These are phyloP conservation scores for Oleoguttula mirabilis DNA, from an alignment of 495 filamentous ascomycete species.

Conservation along the genomic window DNA sequence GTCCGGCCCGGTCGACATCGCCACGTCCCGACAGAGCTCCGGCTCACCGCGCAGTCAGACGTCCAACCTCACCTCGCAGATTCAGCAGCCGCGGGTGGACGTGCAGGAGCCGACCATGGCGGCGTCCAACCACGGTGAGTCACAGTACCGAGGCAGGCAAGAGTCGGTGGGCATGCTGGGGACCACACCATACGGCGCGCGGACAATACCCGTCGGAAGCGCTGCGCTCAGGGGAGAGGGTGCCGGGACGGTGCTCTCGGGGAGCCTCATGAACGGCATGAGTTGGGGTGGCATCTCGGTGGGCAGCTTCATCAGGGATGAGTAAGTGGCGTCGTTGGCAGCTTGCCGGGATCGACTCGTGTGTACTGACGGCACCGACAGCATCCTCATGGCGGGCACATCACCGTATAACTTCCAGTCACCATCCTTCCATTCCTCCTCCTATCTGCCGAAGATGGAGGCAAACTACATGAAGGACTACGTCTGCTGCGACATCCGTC, in stretches of 20 bases:
- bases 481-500: slow-evolving; percentile 74
- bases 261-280: slow-evolving; percentile 85
- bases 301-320: slow-evolving; percentile 92
- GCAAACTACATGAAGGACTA: slow-evolving; percentile 96
- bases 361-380: slow-evolving; percentile 29
- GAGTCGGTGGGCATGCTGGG: slow-evolving; percentile 52
- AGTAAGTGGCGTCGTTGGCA: slow-evolving; percentile 53
- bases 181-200: slow-evolving; percentile 53
- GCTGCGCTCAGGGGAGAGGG: slow-evolving; percentile 71
- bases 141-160: slow-evolving; percentile 53
- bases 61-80: slow-evolving; percentile 50
- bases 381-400: slow-evolving; percentile 92
- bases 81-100: slow-evolving; percentile 39
- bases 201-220: slow-evolving; percentile 67
- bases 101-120: slow-evolving; percentile 24
- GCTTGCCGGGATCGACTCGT: neutral
- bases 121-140: slow-evolving; percentile 36
- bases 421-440: slow-evolving; percentile 92
- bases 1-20: slow-evolving; percentile 48
- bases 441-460: slow-evolving; percentile 93
- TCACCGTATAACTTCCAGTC: slow-evolving; percentile 86
- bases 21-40: slow-evolving; percentile 44
- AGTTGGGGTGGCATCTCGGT: slow-evolving; percentile 96
- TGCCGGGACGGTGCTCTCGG: slow-evolving; percentile 41
- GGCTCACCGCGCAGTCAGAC: slow-evolving; percentile 51